These are phyloP conservation scores for Rhizopus delemar DNA, from an alignment of 371 early-diverging fungal species.

Conservation along the genomic window DNA sequence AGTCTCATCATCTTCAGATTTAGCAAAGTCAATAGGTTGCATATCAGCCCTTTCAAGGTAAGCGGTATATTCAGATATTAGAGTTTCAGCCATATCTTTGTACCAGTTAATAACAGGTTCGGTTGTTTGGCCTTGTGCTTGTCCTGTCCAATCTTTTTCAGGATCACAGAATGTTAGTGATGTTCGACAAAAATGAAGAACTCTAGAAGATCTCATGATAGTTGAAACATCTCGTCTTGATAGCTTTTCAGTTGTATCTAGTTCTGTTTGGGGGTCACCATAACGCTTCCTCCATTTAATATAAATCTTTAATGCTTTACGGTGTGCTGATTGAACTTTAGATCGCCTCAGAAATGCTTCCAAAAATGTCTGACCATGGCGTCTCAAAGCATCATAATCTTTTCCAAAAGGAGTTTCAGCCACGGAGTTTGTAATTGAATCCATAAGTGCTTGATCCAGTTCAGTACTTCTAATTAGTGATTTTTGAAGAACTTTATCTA, in stretches of 20 bases:
- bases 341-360: constrained; percentile 51
- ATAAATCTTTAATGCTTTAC: constrained; percentile 61
- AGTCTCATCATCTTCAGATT: constrained; percentile 14
- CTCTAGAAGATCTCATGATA: constrained; percentile 61
- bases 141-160: constrained; percentile 33
- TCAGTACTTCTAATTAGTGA: constrained; percentile 25
- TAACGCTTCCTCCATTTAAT: constrained; percentile 61
- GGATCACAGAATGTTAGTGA: constrained; percentile 59
- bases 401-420: constrained; percentile 31
- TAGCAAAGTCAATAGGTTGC: constrained; percentile 59
- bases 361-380: constrained; percentile 63
- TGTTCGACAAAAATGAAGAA: constrained; percentile 69
- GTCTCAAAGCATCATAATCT: constrained; percentile 54
- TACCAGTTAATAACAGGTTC: constrained; percentile 53
- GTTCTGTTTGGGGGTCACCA: constrained; percentile 40
- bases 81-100: constrained; percentile 52
- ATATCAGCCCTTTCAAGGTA: constrained; percentile 70
- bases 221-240: constrained; percentile 53
- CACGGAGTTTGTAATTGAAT: constrained; percentile 45
- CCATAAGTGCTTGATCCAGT: constrained; percentile 52
- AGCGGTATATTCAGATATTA: constrained; percentile 62
- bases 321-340: constrained; percentile 54
- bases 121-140: constrained; percentile 22
- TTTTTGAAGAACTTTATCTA: constrained; percentile 25
- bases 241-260: constrained; percentile 43